phyloP scores from a whole-genome alignment of 2,329 filamentous ascomycete genomes.

The Ceratocystis alfenasii region DNA sequence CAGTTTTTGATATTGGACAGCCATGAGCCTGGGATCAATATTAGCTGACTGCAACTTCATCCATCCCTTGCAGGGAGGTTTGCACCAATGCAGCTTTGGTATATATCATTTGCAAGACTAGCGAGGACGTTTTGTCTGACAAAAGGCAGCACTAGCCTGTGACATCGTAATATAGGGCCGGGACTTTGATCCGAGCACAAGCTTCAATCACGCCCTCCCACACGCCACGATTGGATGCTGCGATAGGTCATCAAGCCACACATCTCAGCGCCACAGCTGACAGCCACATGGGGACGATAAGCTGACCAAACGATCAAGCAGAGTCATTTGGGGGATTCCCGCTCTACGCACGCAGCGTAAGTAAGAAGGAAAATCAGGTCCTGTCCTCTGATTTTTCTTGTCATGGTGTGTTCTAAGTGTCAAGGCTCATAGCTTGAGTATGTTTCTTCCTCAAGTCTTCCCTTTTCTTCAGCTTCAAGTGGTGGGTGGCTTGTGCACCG shows the following conservation, averaged over 20 bases:
- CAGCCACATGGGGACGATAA: too few species aligned
- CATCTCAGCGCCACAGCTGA: too few species aligned
- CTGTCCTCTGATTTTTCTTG: too few species aligned
- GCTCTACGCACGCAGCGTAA: too few species aligned
- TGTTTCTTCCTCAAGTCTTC: not conserved
- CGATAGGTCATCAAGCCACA: not conserved
- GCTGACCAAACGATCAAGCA: too few species aligned
- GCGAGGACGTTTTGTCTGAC: not conserved
- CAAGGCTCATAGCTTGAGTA: not conserved
- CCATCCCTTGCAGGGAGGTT: not conserved
- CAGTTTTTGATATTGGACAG: too few species aligned
- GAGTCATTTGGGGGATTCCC: too few species aligned
- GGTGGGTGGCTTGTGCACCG: not conserved
- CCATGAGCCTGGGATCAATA: too few species aligned
- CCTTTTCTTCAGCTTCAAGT: not conserved
- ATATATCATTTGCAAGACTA: not conserved
- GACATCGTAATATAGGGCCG: not conserved
- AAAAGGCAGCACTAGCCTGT: not conserved
- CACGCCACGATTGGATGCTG: not conserved
- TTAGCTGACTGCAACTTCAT: too few species aligned
- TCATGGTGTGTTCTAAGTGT: not conserved
- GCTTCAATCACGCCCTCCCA: not conserved
- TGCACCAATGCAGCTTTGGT: not conserved
- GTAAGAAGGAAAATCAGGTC: too few species aligned
- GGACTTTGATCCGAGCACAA: not conserved